These are phyloP conservation scores for Quercus gilva DNA, from an alignment of 306 rosid species.

Conservation along the genomic window DNA sequence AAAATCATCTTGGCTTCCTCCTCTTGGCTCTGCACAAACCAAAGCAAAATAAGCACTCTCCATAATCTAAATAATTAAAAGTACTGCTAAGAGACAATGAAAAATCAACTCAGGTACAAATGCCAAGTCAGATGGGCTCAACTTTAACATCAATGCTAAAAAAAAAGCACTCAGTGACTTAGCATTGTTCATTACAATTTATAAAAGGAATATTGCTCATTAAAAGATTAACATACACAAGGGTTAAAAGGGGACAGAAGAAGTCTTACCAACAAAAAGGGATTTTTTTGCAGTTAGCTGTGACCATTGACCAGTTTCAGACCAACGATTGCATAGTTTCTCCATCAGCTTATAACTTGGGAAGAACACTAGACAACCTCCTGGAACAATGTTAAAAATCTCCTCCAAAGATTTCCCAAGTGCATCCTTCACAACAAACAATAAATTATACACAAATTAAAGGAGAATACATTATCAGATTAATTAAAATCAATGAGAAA, in stretches of 20 bases:
- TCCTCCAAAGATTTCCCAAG: slow-evolving; percentile 89
- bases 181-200: background rate
- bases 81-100: background rate
- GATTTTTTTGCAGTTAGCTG: slow-evolving; percentile 55
- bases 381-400: slow-evolving; percentile 74
- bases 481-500: slow-evolving; percentile 1
- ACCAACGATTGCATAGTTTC: slow-evolving; percentile 80
- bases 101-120: slow-evolving; percentile 20
- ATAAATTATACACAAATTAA: slow-evolving; percentile 13
- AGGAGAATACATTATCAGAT: slow-evolving; percentile 9
- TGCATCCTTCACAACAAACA: slow-evolving; percentile 64
- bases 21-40: slow-evolving; percentile 76
- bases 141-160: slow-evolving; percentile 15
- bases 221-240: background rate
- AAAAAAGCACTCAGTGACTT: background rate
- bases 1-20: slow-evolving; percentile 85
- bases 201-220: background rate
- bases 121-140: slow-evolving; percentile 10
- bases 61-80: background rate
- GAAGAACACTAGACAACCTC: slow-evolving; percentile 94
- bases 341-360: slow-evolving; percentile 96
- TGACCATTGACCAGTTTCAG: slow-evolving; percentile 95
- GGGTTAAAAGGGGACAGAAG: slow-evolving; percentile 14
- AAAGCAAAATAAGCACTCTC: slow-evolving; percentile 13
- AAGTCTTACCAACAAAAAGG: slow-evolving; percentile 73